Percentiles rank a stretch among this genome's conserved stretches.
Conservation (phyloP, 2,329 filamentous ascomycete species). For the Podosphaera xanthii region DNA sequence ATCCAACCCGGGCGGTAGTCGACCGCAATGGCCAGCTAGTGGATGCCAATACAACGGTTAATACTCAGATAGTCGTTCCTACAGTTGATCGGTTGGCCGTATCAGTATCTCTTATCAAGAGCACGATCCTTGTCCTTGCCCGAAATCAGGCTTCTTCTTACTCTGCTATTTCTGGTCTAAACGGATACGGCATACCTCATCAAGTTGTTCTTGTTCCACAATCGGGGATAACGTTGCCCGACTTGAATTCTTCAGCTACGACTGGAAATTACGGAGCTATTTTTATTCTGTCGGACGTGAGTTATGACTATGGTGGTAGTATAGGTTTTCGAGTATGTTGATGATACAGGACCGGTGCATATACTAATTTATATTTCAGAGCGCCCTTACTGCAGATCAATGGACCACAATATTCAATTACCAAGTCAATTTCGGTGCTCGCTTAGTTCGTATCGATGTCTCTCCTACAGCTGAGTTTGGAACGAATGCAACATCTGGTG, state of each 20-base stretch:
- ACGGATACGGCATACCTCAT: conserved; percentile 37
- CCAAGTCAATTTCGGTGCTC: conserved; percentile 31
- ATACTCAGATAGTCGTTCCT: not conserved
- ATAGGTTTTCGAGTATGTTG: conserved; percentile 5
- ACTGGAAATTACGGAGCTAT: conserved; percentile 36
- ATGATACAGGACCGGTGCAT: not conserved
- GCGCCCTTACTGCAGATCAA: conserved; percentile 27
- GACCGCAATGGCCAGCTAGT: not conserved
- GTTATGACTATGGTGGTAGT: conserved; percentile 25
- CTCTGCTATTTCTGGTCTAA: conserved; percentile 28
- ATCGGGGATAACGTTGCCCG: conserved; percentile 25
- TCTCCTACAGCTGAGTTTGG: conserved; percentile 29
- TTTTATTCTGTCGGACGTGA: conserved; percentile 18
- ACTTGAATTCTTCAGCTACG: conserved; percentile 23
- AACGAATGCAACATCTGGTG: conserved; percentile 11
- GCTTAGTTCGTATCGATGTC: conserved; percentile 36
- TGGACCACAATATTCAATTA: conserved; percentile 33
- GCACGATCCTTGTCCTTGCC: conserved; percentile 32
- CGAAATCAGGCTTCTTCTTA: conserved; percentile 25
- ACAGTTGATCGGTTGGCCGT: not conserved
- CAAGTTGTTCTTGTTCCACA: conserved; percentile 31
- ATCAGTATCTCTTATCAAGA: conserved; percentile 7
- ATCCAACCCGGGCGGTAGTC: not conserved
- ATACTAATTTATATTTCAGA: conserved; percentile 3
- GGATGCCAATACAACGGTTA: not conserved